A percentile compares a stretch with the other conserved stretches of the same genome.
Conservation (phyloP, 257 asterid species). For the Handroanthus guayacan region DNA sequence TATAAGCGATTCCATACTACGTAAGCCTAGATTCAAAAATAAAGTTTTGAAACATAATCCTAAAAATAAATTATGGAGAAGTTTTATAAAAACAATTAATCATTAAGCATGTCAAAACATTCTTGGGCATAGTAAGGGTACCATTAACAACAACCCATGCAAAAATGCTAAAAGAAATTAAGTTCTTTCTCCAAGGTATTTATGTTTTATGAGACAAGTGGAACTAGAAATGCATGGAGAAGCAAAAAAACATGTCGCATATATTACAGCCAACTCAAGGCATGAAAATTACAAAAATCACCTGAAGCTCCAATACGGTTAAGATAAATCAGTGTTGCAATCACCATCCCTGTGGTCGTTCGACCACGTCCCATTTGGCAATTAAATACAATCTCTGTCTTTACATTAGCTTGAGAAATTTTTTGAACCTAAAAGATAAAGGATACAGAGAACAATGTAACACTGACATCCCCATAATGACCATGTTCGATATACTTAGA, state of each 20-base stretch:
- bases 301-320: slow-evolving; percentile 97
- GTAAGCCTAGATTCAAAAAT: not conserved
- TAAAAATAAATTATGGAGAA: not conserved
- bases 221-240: slow-evolving; percentile 19
- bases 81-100: not conserved
- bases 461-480: slow-evolving; percentile 23
- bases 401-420: slow-evolving; percentile 80
- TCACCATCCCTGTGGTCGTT: slow-evolving; percentile 99
- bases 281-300: slow-evolving; percentile 38
- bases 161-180: slow-evolving; percentile 4
- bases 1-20: slow-evolving; percentile 7
- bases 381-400: slow-evolving; percentile 83
- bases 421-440: slow-evolving; percentile 66
- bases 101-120: slow-evolving; percentile 4
- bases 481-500: slow-evolving; percentile 16
- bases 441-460: slow-evolving; percentile 28
- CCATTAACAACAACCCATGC: slow-evolving; percentile 22
- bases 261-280: slow-evolving; percentile 17
- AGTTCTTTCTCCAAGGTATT: slow-evolving; percentile 4
- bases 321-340: slow-evolving; percentile 85
- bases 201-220: not conserved
- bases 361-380: slow-evolving; percentile 99
- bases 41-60: not conserved
- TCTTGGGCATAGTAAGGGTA: slow-evolving; percentile 16
- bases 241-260: slow-evolving; percentile 22